Conservation (phyloP, 2,329 filamentous ascomycete genomes). For the Fusarium torreyae region DNA sequence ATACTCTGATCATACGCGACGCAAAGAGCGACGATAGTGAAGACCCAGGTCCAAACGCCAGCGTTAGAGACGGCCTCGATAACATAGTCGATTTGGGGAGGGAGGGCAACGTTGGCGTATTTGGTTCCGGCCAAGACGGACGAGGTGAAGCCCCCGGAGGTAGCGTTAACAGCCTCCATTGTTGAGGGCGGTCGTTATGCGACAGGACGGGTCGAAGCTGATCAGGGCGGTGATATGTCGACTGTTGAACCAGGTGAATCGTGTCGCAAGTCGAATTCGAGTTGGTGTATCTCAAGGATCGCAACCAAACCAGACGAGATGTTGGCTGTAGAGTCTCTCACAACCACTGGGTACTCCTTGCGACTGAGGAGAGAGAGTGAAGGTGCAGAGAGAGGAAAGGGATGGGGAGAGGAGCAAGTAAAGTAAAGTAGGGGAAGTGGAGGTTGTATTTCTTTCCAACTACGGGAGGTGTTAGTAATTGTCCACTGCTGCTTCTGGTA, state of each 20-base stretch:
- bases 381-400: slow-evolving; percentile 7
- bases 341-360: slow-evolving; percentile 40
- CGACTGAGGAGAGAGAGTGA: slow-evolving; percentile 15
- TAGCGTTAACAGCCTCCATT: slow-evolving; percentile 72
- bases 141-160: slow-evolving; percentile 77
- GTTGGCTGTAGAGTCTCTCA: slow-evolving; percentile 21
- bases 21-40: slow-evolving; percentile 79
- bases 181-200: slow-evolving; percentile 20
- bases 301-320: not conserved
- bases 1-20: slow-evolving; percentile 92
- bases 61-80: slow-evolving; percentile 70
- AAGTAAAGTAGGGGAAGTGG: slow-evolving; percentile 35
- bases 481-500: slow-evolving; percentile 14
- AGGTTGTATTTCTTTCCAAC: slow-evolving; percentile 34
- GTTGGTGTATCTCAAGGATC: too few species aligned
- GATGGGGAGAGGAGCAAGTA: slow-evolving; percentile 12
- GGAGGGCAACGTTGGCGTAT: slow-evolving; percentile 64
- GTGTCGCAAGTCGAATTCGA: not conserved
- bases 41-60: slow-evolving; percentile 72
- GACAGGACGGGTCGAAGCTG: slow-evolving; percentile 14
- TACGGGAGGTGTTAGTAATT: slow-evolving; percentile 42
- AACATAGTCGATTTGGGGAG: slow-evolving; percentile 69
- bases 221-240: slow-evolving; percentile 1
- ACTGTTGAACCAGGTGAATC: slow-evolving; percentile 5
- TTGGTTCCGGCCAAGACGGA: slow-evolving; percentile 75